These are phyloP conservation scores for Colletotrichum lupini DNA, from an alignment of 2,329 filamentous ascomycete genomes.

Conservation along the genomic window DNA sequence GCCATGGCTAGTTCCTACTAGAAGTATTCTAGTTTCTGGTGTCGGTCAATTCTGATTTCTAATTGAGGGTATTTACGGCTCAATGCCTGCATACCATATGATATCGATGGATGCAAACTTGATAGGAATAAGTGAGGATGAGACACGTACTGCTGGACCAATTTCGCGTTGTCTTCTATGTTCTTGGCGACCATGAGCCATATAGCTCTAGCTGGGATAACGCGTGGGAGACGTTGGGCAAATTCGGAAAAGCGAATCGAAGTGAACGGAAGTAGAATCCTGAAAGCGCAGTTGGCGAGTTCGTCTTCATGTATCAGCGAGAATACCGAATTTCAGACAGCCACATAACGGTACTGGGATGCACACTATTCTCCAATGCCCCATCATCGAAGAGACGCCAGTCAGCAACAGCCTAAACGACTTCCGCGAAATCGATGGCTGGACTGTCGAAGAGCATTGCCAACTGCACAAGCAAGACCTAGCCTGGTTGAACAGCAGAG, in stretches of 20 bases:
- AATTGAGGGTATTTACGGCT: not conserved
- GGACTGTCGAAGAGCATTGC: slow-evolving; percentile 51
- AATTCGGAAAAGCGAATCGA: slow-evolving; percentile 42
- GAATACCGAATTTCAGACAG: slow-evolving; percentile 39
- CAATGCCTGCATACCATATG: no score
- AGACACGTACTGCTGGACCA: slow-evolving; percentile 52
- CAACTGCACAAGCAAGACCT: slow-evolving; percentile 50
- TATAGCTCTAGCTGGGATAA: slow-evolving; percentile 54
- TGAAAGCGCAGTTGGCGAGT: slow-evolving; percentile 44
- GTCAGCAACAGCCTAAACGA: slow-evolving; percentile 60
- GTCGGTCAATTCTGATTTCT: not conserved
- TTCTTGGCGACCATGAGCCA: slow-evolving; percentile 68
- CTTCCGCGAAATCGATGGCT: slow-evolving; percentile 57
- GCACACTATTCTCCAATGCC: slow-evolving; percentile 60
- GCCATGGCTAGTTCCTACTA: slow-evolving; percentile 66
- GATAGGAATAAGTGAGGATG: not conserved
- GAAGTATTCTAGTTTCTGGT: not conserved
- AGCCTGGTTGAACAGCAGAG: slow-evolving; percentile 53
- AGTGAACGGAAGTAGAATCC: slow-evolving; percentile 28
- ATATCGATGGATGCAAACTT: not conserved
- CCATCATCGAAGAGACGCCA: slow-evolving; percentile 44
- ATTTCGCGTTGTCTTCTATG: slow-evolving; percentile 62
- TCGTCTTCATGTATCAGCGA: slow-evolving; percentile 51
- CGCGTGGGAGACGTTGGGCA: slow-evolving; percentile 41
- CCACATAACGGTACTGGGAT: slow-evolving; percentile 46